Evolutionary conservation across 257 asterid species (phyloP), one percentile per base, ranked within the genome.

Genomic region (Capsicum chinense): DNA sequence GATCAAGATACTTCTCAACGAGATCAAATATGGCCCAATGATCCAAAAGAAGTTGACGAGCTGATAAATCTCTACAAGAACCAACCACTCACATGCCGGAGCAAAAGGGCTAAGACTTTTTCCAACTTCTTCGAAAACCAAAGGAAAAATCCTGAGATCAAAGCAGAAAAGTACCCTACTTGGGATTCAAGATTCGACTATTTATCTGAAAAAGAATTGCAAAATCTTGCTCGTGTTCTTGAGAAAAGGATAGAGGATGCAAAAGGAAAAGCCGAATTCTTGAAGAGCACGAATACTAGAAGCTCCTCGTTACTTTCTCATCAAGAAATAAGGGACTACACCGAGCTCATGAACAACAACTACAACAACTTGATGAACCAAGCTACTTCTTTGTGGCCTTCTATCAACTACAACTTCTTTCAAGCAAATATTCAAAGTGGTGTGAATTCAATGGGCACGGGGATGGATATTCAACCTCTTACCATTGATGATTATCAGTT

Each of bases 21-120:
- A 16, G 17, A 7, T 9, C 42, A 26, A 64, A 54, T 82, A 26
- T 84, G 89, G 89, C 87, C 89, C 1, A 67, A 5, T 0, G 8
- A 84, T 15, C 50, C 26, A 0, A 83, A 64, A 19, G 13, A 21
- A 15, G 71, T 76, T 5, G 3, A 66, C 10, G 59, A 44, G 3
- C 10, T 84, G 63, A 35, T 64, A 56, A 79, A 74, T 4, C 37
- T 79, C 7, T 57, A 87, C 83, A 42, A 73, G 70, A 37, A 59
- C 50, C 48, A 37, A 2, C 60, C 80, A 10, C 57, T 35, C 12
- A 1, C 9, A n/a, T 50, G 69, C 9, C 3, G 52, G 9, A 68
- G 74, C 14, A 33, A 44, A 80, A 44, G 52, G 10, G 54, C 59
- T 4, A 78, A 67, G 16, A 10, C 12, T 5, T 10, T 83, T 21